Percentiles rank a stretch among this genome's conserved stretches.
These are phyloP conservation scores for Paracorniculantispora psalliotae DNA, from an alignment of 2,329 filamentous ascomycete genomes.

Conservation along the genomic window DNA sequence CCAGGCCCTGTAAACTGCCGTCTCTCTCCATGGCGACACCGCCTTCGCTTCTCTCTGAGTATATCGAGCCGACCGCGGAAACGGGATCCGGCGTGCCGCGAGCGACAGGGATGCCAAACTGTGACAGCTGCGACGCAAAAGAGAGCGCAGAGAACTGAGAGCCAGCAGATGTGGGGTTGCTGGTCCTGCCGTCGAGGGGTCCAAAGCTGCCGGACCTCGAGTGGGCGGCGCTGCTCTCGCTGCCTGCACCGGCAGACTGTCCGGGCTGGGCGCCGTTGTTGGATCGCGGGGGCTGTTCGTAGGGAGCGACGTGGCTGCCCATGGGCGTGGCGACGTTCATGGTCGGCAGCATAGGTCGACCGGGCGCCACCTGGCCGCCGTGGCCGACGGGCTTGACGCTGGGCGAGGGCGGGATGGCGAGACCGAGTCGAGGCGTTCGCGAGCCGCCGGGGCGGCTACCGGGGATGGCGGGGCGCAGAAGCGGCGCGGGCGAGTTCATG, in stretches of 20 bases:
- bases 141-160: constrained; percentile 80
- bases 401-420: constrained; percentile 85
- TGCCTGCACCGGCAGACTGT: constrained; percentile 68
- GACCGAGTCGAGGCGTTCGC: constrained; percentile 71
- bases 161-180: constrained; percentile 80
- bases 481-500: constrained; percentile 73
- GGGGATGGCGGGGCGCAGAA: constrained; percentile 78
- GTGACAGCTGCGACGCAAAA: constrained; percentile 67
- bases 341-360: constrained; percentile 61
- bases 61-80: constrained; percentile 80
- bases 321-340: constrained; percentile 84
- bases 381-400: constrained; percentile 69
- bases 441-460: constrained; percentile 59
- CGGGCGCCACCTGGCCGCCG: constrained; percentile 26
- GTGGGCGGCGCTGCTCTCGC: constrained; percentile 72
- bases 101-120: constrained; percentile 62
- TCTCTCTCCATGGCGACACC: constrained; percentile 77
- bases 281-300: constrained; percentile 55
- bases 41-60: constrained; percentile 74
- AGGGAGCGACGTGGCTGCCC: constrained; percentile 69
- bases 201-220: constrained; percentile 83
- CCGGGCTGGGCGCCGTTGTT: constrained; percentile 50
- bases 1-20: constrained; percentile 69
- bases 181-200: constrained; percentile 66
- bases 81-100: constrained; percentile 76